These are phyloP conservation scores for Populus alba DNA, from an alignment of 345 rosid genomes.

Conservation along the genomic window DNA sequence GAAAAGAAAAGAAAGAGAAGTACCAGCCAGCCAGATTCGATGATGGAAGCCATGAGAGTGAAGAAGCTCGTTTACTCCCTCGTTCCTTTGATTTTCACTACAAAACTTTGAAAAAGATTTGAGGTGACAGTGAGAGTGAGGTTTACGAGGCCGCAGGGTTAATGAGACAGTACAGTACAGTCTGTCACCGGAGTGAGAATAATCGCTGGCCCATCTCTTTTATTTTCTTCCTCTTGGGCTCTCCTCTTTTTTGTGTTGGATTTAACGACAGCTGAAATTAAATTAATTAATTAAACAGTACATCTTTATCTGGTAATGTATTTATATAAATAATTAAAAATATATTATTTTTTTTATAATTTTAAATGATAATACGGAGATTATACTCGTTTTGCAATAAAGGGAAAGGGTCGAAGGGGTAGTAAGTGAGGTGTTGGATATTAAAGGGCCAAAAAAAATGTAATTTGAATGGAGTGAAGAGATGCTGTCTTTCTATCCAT, in stretches of 20 bases:
- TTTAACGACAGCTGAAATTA: not conserved
- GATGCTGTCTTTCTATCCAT: no score
- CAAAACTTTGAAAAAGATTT: not conserved
- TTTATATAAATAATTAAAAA: no score
- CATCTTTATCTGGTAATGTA: no score
- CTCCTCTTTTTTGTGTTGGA: not conserved
- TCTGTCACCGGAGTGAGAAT: not conserved
- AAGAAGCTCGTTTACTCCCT: not conserved
- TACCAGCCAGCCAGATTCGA: conserved; percentile 90
- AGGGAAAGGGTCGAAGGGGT: no score
- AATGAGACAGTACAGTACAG: not conserved
- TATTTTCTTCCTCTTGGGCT: not conserved
- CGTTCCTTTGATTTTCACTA: not conserved
- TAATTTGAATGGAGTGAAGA: no score
- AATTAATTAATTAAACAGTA: no score
- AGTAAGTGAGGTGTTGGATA: no score
- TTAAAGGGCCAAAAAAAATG: no score
- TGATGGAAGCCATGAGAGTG: conserved; percentile 57
- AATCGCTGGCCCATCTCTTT: not conserved
- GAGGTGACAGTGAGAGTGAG: not conserved
- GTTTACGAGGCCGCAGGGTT: not conserved
- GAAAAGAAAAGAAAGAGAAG: conserved; percentile 12
- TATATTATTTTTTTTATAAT: no score
- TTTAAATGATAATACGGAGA: no score
- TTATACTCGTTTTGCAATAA: no score